These are phyloP conservation scores for Boletellus ananas DNA, from an alignment of 768 basidiomycete species.

Conservation along the genomic window DNA sequence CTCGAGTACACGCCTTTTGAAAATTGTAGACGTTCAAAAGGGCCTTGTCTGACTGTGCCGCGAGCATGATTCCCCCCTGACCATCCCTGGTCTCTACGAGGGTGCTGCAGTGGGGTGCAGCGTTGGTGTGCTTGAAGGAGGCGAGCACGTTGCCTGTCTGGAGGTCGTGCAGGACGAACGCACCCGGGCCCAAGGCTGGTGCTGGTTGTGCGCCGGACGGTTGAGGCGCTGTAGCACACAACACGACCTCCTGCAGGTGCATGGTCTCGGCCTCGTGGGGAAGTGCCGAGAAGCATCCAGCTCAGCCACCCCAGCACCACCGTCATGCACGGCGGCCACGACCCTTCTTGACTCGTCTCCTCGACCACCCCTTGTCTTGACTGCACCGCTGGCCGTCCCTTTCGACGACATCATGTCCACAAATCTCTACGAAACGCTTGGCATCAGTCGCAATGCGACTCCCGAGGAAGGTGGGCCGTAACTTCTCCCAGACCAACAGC, in stretches of 20 bases:
- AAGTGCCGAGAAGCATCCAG: slow-evolving; percentile 4
- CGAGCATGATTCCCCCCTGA: slow-evolving; percentile 79
- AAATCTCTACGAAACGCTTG: slow-evolving; percentile 64
- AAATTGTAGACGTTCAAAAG: slow-evolving; percentile 89
- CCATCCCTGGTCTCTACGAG: slow-evolving; percentile 64
- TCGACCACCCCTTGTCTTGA: not conserved
- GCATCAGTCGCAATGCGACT: slow-evolving; percentile 49
- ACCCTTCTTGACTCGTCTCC: not conserved
- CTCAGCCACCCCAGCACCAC: slow-evolving; percentile 17
- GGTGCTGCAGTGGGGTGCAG: slow-evolving; percentile 61
- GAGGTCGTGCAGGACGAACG: slow-evolving; percentile 77
- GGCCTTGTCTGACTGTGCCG: slow-evolving; percentile 85
- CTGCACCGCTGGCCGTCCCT: not conserved
- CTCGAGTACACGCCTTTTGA: slow-evolving; percentile 65
- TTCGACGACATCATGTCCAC: slow-evolving; percentile 41
- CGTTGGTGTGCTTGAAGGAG: slow-evolving; percentile 86
- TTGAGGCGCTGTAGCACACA: slow-evolving; percentile 57
- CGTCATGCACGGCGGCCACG: not conserved
- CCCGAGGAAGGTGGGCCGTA: slow-evolving; percentile 57
- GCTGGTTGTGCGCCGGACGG: slow-evolving; percentile 36
- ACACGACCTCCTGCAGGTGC: slow-evolving; percentile 64
- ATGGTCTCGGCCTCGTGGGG: slow-evolving; percentile 21
- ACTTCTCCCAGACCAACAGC: not conserved
- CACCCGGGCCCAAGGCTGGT: slow-evolving; percentile 49
- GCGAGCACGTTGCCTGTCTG: slow-evolving; percentile 69